A percentile compares a stretch with the other conserved stretches of the same genome.
These are phyloP conservation scores for Diatrype stigma DNA, from an alignment of 2,329 filamentous ascomycete species.

Conservation along the genomic window DNA sequence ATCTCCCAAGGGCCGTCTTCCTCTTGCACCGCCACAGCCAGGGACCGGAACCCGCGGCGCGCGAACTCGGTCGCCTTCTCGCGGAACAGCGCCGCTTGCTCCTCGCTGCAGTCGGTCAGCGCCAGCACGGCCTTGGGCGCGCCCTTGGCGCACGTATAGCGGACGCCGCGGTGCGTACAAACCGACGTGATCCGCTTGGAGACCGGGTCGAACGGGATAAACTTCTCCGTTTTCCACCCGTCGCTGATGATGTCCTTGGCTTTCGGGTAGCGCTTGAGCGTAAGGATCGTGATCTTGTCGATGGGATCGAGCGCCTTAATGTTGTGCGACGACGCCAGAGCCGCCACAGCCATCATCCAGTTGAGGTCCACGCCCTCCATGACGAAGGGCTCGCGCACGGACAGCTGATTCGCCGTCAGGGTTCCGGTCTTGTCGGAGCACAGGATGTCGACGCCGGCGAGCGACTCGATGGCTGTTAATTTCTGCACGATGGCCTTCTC, in stretches of 20 bases:
- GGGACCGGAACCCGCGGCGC: constrained; percentile 71
- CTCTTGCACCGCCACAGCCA: constrained; percentile 70
- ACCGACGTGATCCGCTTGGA: constrained; percentile 71
- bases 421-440: constrained; percentile 76
- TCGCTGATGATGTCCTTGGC: constrained; percentile 67
- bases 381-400: constrained; percentile 68
- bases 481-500: constrained; percentile 73
- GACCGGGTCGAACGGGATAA: constrained; percentile 73
- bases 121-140: constrained; percentile 68
- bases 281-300: constrained; percentile 70
- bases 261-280: constrained; percentile 69
- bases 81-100: constrained; percentile 61
- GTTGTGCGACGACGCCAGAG: constrained; percentile 69
- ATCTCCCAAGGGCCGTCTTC: constrained; percentile 67
- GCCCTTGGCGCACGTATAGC: constrained; percentile 68
- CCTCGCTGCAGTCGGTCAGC: constrained; percentile 60
- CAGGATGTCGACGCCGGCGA: constrained; percentile 68
- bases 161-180: constrained; percentile 63
- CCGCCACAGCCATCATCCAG: constrained; percentile 75
- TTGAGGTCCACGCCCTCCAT: constrained; percentile 70
- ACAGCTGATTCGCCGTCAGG: constrained; percentile 65
- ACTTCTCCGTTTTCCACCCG: constrained; percentile 74
- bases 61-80: constrained; percentile 68
- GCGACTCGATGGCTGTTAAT: constrained; percentile 68
- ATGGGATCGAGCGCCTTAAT: constrained; percentile 71